A percentile compares a stretch with the other conserved stretches of the same genome.
Evolutionary conservation across 352 stramenopile genomes (phyloP).

Genomic region (Sclerospora graminicola): DNA sequence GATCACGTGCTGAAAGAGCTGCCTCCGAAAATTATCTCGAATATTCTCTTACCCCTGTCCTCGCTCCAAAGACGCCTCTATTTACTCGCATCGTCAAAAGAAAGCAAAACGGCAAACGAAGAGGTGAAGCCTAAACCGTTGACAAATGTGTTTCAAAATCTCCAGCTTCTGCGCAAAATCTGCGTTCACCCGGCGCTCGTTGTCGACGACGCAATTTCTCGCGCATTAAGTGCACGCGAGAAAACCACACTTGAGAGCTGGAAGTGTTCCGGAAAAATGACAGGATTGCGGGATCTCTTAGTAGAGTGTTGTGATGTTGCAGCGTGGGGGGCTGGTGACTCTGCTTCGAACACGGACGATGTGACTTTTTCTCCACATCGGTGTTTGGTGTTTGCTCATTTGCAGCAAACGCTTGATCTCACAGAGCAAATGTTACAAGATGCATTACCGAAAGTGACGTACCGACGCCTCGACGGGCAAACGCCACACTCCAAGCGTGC

Average conservation of each 20-base stretch:
- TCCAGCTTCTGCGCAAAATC: constrained; percentile 85
- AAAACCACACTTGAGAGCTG: constrained; percentile 25
- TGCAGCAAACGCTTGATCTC: constrained; percentile 89
- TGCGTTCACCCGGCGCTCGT: constrained; percentile 93
- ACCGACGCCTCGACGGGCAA: constrained; percentile 89
- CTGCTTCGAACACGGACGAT: neutral
- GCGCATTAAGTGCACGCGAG: constrained; percentile 19
- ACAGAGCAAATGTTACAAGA: constrained; percentile 84
- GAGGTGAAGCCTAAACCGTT: constrained; percentile 6
- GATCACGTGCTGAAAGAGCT: constrained; percentile 92
- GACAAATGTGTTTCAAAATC: constrained; percentile 41
- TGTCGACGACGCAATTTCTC: constrained; percentile 14
- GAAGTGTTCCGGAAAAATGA: constrained; percentile 88
- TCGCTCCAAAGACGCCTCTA: constrained; percentile 85
- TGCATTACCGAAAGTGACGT: constrained; percentile 55
- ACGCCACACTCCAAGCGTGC: constrained; percentile 64
- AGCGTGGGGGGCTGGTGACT: constrained; percentile 5
- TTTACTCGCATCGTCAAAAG: constrained; percentile 18
- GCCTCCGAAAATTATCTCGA: constrained; percentile 95
- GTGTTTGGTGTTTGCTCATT: constrained; percentile 95
- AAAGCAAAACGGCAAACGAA: constrained; percentile 1
- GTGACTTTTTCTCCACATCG: constrained; percentile 57
- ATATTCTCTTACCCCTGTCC: constrained; percentile 87
- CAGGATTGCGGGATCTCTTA: constrained; percentile 66
- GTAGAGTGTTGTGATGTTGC: constrained; percentile 55